These are phyloP conservation scores for Fusarium foetens DNA, from an alignment of 2,329 filamentous ascomycete species.

Conservation along the genomic window DNA sequence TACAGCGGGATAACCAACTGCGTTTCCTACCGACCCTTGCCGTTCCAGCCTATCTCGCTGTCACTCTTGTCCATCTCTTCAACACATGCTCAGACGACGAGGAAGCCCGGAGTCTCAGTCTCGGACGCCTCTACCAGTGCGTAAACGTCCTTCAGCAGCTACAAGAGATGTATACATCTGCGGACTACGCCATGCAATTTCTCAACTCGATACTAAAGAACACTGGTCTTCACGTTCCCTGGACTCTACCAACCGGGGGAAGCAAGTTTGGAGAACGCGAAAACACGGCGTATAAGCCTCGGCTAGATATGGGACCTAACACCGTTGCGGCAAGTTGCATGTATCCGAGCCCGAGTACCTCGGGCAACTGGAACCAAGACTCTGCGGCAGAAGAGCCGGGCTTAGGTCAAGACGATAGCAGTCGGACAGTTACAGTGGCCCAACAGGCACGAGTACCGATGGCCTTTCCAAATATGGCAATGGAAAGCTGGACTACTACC, in stretches of 20 bases:
- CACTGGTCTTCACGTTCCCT: background rate
- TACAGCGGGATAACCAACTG: background rate
- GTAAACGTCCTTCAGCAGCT: background rate
- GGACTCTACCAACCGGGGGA: background rate
- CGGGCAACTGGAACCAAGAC: background rate
- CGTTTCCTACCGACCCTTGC: background rate
- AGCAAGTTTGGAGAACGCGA: too few relatives aligned
- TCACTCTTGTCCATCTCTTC: background rate
- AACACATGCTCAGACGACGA: background rate
- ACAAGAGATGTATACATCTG: background rate
- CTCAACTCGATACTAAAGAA: background rate
- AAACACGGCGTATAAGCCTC: too few relatives aligned
- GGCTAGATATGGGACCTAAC: background rate
- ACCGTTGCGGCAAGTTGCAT: background rate
- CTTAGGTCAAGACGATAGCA: background rate
- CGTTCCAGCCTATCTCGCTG: background rate
- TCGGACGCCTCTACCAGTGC: background rate
- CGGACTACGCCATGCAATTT: background rate
- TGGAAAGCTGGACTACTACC: too few relatives aligned
- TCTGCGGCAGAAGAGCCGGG: background rate
- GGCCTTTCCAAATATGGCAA: too few relatives aligned
- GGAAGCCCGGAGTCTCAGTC: background rate
- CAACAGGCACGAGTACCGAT: too few relatives aligned
- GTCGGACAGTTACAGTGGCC: too few relatives aligned
- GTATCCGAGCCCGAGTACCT: background rate